A percentile compares a stretch with the other conserved stretches of the same genome.
phyloP scores from a whole-genome alignment of 2,329 filamentous ascomycete genomes.

The Colletotrichum aenigma region DNA sequence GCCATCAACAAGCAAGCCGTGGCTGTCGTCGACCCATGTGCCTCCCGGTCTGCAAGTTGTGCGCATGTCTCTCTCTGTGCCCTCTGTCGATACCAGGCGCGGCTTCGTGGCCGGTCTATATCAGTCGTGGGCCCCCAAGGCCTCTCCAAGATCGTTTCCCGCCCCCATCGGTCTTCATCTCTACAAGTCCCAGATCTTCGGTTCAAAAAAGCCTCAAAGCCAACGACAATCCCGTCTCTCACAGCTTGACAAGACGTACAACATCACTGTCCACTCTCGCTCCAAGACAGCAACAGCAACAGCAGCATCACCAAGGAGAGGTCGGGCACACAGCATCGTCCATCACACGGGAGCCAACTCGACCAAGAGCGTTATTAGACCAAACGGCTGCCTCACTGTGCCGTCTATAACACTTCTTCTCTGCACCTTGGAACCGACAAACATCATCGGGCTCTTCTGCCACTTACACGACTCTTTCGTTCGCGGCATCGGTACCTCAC shows the following conservation, averaged over 20 bases:
- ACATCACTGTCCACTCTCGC: neutral
- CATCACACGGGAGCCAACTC: neutral
- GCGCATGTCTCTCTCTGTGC: conserved; percentile 3
- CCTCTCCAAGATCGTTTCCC: conserved; percentile 6
- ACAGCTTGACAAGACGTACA: neutral
- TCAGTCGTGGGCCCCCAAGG: conserved; percentile 22
- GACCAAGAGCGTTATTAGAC: neutral
- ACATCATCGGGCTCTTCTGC: neutral
- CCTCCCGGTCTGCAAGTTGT: conserved; percentile 2
- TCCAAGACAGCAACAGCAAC: neutral
- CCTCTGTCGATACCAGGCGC: neutral
- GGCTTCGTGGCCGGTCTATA: conserved; percentile 21
- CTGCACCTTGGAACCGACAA: neutral
- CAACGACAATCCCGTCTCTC: neutral
- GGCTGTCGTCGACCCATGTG: conserved; percentile 11
- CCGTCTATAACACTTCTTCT: neutral
- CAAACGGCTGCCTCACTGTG: neutral
- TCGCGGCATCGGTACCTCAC: neutral
- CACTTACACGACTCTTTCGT: neutral
- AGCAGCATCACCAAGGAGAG: neutral
- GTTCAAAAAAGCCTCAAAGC: neutral
- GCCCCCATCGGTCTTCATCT: conserved; percentile 19
- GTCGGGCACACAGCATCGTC: neutral
- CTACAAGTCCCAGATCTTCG: neutral
- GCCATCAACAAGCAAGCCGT: neutral